Percentiles rank a stretch among this genome's conserved stretches.
Conservation (phyloP, 768 basidiomycete species). For the Boletus speciosus region DNA sequence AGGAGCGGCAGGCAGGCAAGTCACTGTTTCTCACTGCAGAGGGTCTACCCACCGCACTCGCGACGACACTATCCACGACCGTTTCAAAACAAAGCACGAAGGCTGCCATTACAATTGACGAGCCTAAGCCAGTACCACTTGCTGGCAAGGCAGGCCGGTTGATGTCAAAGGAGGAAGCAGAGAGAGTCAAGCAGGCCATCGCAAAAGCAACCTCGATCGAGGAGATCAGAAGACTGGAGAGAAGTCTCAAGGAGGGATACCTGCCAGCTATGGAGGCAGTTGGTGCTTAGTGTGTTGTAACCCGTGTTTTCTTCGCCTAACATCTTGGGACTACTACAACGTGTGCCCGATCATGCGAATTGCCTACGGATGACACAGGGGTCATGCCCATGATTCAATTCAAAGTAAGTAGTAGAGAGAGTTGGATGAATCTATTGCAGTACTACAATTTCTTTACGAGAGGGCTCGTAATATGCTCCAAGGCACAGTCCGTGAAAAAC, state of each 20-base stretch:
- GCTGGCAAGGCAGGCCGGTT: constrained; percentile 75
- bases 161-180: constrained; percentile 89
- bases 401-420: neutral
- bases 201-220: constrained; percentile 88
- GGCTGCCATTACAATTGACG: constrained; percentile 63
- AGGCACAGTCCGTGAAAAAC: constrained; percentile 72
- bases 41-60: constrained; percentile 72
- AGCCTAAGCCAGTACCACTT: constrained; percentile 59
- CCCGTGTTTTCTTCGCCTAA: constrained; percentile 32
- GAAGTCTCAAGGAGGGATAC: constrained; percentile 81
- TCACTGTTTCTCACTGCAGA: constrained; percentile 79
- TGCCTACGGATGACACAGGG: neutral
- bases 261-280: constrained; percentile 75
- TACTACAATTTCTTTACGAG: neutral
- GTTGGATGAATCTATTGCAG: neutral
- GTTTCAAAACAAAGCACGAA: constrained; percentile 68
- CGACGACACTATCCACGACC: constrained; percentile 71
- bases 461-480: constrained; percentile 42
- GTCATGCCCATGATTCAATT: neutral
- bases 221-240: constrained; percentile 80
- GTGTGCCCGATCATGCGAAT: neutral
- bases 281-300: constrained; percentile 55
- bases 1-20: constrained; percentile 80
- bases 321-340: constrained; percentile 9
- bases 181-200: constrained; percentile 82